These are phyloP conservation scores for Penicillium hesseltinei DNA, from an alignment of 2,329 filamentous ascomycete species.

Conservation along the genomic window DNA sequence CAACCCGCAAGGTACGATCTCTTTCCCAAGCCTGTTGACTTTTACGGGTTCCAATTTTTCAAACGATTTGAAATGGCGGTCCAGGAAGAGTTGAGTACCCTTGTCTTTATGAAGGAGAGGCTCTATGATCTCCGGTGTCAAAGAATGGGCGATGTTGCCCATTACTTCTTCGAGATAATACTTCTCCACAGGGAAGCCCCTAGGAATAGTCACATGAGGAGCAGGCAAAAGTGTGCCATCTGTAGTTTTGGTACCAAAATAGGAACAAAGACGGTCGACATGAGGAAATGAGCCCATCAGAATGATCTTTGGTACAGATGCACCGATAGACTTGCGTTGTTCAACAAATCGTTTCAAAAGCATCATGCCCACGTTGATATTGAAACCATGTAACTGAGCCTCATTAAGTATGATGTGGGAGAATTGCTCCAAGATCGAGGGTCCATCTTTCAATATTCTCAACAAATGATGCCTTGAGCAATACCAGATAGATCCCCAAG, in stretches of 20 bases:
- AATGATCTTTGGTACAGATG: slow-evolving; percentile 44
- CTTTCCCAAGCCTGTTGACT: background rate
- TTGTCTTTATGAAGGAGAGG: slow-evolving; percentile 11
- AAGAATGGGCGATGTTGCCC: slow-evolving; percentile 26
- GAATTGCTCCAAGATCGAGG: slow-evolving; percentile 39
- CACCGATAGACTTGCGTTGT: slow-evolving; percentile 32
- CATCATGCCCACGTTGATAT: slow-evolving; percentile 49
- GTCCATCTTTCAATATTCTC: slow-evolving; percentile 42
- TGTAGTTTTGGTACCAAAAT: slow-evolving; percentile 38
- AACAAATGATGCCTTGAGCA: slow-evolving; percentile 53
- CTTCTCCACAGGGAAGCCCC: slow-evolving; percentile 45
- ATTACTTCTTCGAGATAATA: slow-evolving; percentile 45
- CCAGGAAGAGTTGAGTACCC: slow-evolving; percentile 11
- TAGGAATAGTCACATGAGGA: slow-evolving; percentile 45
- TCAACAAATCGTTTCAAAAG: slow-evolving; percentile 44
- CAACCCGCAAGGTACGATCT: slow-evolving; percentile 41
- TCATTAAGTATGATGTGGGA: slow-evolving; percentile 55
- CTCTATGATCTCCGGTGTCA: slow-evolving; percentile 20
- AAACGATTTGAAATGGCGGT: slow-evolving; percentile 3
- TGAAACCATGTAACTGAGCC: slow-evolving; percentile 49
- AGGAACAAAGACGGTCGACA: slow-evolving; percentile 45
- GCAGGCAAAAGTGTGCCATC: slow-evolving; percentile 35
- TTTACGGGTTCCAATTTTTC: background rate
- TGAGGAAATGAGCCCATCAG: slow-evolving; percentile 53
- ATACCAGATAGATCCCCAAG: slow-evolving; percentile 46